Base-by-base conservation (phyloP, 495 filamentous ascomycete genomes). In the Paragyromitra xinjiangensis region DNA sequence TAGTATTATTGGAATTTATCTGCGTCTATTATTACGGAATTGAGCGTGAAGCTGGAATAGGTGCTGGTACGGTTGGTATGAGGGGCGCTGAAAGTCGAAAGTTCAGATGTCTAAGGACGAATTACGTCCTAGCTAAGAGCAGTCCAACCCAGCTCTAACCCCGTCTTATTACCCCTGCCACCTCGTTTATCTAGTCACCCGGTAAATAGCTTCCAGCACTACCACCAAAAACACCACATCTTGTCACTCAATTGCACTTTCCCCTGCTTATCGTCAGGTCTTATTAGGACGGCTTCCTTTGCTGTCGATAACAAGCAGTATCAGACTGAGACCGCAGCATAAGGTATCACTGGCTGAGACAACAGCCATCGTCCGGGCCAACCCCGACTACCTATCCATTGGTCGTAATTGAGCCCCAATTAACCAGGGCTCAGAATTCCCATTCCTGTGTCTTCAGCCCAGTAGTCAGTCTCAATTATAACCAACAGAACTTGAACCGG, bases 1-100 rank as follows among this genome's bases (percentile, higher is more conserved):
- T 19, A 62, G 37, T 50, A 24, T 66, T 66, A 34, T 29, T 59
- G 39, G 16, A 44, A 44, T 44, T 63, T 63, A 63, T 63, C 59
- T 42, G 56, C 26, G 7, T 44, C 44, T 66, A 8, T 51, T 66
- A 37, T n/a, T 34, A 34, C 29, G 29, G 29, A 34, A 34, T 34
- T 34, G 29, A 34, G 29, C 29, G 3, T 34, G 2, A 34, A 34
- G 29, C 29, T 34, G 2, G 29, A 34, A 34, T 0, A 34, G 29
- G 29, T 34, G 29, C 29, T 3, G 29, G 1, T 34, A 34, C 29
- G 29, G 29, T 34, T 34, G 29, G 29, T 34, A 34, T 3, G 29
- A 34, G 26, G 40, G 58, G 37, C 6, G 37, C 45, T 44, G 24
- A 39, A 58, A 3, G 24, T 34, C 62, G 55, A 71, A 34, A 2